Evolutionary conservation across 2,329 filamentous ascomycete species (phyloP).

Genomic region (Diaporthe citrichinensis): DNA sequence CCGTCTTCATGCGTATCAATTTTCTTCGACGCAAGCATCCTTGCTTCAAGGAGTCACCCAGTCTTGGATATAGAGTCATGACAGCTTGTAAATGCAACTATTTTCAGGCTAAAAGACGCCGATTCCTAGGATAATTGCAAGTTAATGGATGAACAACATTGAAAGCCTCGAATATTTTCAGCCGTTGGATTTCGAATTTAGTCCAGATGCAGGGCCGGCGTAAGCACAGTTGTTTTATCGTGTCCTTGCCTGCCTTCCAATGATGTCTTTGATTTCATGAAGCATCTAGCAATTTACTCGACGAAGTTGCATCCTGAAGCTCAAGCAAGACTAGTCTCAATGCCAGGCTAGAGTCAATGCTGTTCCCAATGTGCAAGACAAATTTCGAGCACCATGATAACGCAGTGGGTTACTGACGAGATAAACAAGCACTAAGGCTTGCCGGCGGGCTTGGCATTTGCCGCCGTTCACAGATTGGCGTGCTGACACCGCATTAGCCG

Average conservation of each 20-base stretch:
- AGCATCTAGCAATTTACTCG: too few species aligned
- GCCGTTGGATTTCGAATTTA: too few species aligned
- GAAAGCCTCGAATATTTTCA: too few species aligned
- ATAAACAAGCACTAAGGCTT: neutral
- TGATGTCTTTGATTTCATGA: too few species aligned
- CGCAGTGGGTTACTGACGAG: neutral
- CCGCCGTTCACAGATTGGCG: neutral
- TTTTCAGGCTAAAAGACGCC: too few species aligned
- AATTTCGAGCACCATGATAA: neutral
- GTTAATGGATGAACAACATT: rapidly evolving
- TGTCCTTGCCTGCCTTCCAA: too few species aligned
- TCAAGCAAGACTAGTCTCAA: too few species aligned
- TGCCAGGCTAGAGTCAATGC: neutral
- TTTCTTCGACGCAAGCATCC: neutral
- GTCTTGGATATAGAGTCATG: neutral
- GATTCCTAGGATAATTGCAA: too few species aligned
- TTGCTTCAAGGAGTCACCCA: neutral
- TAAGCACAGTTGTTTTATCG: neutral
- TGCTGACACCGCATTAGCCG: constrained; percentile 11
- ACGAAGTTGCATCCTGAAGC: too few species aligned
- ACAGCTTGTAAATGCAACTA: neutral
- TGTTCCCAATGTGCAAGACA: too few species aligned
- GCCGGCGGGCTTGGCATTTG: constrained; percentile 10
- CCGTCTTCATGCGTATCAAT: neutral
- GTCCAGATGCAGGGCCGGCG: neutral